These are phyloP conservation scores for Macadamia tetraphylla DNA, from an alignment of 164 flowering plant species.

Conservation along the genomic window DNA sequence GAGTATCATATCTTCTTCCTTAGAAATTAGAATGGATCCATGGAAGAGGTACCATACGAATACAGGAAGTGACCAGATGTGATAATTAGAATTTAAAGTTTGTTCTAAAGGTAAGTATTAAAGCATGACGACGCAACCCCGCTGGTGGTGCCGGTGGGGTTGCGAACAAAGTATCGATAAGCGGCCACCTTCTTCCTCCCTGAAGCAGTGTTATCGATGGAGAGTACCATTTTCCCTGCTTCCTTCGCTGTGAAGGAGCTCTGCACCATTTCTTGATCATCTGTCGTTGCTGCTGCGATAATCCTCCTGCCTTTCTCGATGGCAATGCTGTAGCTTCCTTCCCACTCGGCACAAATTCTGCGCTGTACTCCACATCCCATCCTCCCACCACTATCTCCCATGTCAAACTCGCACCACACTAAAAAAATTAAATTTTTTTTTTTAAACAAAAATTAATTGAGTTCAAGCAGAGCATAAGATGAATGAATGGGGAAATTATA, in stretches of 20 bases:
- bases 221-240: slow-evolving; percentile 78
- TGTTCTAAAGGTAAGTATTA: too few relatives aligned
- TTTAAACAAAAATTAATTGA: too few relatives aligned
- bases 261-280: slow-evolving; percentile 55
- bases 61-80: too few relatives aligned
- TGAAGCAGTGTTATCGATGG: slow-evolving; percentile 73
- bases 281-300: not conserved
- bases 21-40: too few relatives aligned
- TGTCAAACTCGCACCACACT: slow-evolving; percentile 82
- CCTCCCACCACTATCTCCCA: slow-evolving; percentile 99
- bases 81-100: too few relatives aligned
- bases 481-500: too few relatives aligned
- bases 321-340: slow-evolving; percentile 73
- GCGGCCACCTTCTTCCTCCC: slow-evolving; percentile 81
- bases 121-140: too few relatives aligned
- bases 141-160: slow-evolving; percentile 18
- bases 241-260: slow-evolving; percentile 67
- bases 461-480: too few relatives aligned
- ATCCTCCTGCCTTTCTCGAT: slow-evolving; percentile 63
- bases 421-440: too few relatives aligned
- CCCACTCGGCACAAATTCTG: slow-evolving; percentile 73
- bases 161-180: slow-evolving; percentile 78
- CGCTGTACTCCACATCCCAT: slow-evolving; percentile 94
- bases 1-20: too few relatives aligned
- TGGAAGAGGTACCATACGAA: too few relatives aligned